phyloP scores from a whole-genome alignment of 1,284 basidiomycete species.

The Boletellus deceptivus region DNA sequence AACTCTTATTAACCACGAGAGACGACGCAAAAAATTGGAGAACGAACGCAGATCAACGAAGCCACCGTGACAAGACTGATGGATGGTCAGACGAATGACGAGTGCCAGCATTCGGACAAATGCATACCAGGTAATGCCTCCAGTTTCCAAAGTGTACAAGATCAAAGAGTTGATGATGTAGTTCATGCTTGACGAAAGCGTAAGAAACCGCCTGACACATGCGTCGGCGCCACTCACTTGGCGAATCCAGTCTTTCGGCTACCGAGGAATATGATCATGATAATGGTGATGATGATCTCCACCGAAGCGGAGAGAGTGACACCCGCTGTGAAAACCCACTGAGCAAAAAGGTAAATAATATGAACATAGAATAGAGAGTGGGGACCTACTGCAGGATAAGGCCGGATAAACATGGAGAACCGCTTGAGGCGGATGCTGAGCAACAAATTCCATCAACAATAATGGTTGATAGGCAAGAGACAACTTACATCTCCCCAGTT shows the following conservation, averaged over 20 bases:
- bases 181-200: conserved; percentile 39
- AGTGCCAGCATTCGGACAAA: not conserved
- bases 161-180: conserved; percentile 49
- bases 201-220: not conserved
- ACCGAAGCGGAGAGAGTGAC: conserved; percentile 49
- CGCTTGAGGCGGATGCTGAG: conserved; percentile 28
- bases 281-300: conserved; percentile 50
- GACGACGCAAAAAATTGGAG: not conserved
- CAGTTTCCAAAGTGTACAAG: conserved; percentile 54
- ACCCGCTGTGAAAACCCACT: conserved; percentile 56
- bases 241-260: conserved; percentile 43
- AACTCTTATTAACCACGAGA: not conserved
- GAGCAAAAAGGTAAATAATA: not conserved
- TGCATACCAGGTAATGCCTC: conserved; percentile 44
- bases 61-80: conserved; percentile 30
- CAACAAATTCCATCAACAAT: not conserved
- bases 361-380: not conserved
- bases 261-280: conserved; percentile 47
- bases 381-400: conserved; percentile 28
- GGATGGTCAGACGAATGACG: conserved; percentile 27
- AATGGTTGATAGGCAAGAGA: not conserved
- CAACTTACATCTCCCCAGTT: conserved; percentile 30
- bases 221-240: conserved; percentile 27
- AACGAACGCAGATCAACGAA: conserved; percentile 46
- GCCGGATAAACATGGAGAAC: conserved; percentile 31